Evolutionary conservation across 2,329 filamentous ascomycete genomes (phyloP).

Genomic region (Arthrobotrys sphaeroides): DNA sequence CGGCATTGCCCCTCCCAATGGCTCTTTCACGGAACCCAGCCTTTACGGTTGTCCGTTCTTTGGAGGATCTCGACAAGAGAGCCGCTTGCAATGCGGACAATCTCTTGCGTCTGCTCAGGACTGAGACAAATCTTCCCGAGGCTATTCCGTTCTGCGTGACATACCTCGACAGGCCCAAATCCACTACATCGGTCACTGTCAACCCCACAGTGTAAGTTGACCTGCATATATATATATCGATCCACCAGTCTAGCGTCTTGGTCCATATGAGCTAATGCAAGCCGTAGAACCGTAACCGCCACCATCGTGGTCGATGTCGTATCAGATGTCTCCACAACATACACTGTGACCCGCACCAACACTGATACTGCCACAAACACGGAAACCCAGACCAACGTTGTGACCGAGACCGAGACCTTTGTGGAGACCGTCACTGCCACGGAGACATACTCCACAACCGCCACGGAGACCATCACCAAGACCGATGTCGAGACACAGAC

Average conservation of each 20-base stretch:
- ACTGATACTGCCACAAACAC: conserved; percentile 6
- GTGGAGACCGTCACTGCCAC: conserved; percentile 13
- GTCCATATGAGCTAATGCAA: neutral
- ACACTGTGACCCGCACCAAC: conserved; percentile 8
- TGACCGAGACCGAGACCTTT: conserved; percentile 4
- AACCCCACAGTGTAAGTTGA: conserved; percentile 8
- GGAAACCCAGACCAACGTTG: conserved; percentile 10
- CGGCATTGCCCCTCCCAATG: conserved; percentile 15
- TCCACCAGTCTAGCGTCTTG: too few species aligned
- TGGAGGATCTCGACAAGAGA: conserved; percentile 11
- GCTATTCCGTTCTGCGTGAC: conserved; percentile 22
- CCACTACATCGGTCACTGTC: conserved; percentile 1
- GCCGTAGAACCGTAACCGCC: conserved; percentile 9
- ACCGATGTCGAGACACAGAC: conserved; percentile 12
- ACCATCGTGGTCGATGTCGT: conserved; percentile 13
- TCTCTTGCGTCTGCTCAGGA: conserved; percentile 20
- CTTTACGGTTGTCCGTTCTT: neutral
- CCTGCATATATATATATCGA: too few species aligned
- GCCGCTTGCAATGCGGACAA: conserved; percentile 17
- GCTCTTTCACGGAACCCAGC: conserved; percentile 16
- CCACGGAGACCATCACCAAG: conserved; percentile 13
- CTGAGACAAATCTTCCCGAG: conserved; percentile 2
- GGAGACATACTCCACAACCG: conserved; percentile 24
- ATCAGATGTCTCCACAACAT: conserved; percentile 1
- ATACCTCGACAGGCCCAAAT: neutral